Evolutionary conservation across 345 rosid genomes (phyloP).

Genomic region (Tarenaya hassleriana): DNA sequence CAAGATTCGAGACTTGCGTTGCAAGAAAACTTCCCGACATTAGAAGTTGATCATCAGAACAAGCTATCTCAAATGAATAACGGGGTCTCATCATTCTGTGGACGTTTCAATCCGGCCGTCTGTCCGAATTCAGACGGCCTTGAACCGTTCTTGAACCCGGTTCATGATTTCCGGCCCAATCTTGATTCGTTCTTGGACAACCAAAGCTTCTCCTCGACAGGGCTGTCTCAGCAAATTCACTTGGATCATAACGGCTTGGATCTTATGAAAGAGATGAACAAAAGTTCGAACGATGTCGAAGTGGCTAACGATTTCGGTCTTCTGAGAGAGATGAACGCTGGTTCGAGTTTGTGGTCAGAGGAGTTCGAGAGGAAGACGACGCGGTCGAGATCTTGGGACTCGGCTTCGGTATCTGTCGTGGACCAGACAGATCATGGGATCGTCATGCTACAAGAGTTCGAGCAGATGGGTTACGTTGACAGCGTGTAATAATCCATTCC

Average conservation of each 20-base stretch:
- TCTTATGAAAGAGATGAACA: too few species aligned
- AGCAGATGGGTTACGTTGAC: conserved; percentile 40
- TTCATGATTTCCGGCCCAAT: conserved; percentile 24
- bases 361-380: conserved; percentile 48
- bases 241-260: conserved; percentile 25
- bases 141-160: conserved; percentile 21
- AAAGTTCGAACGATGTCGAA: conserved; percentile 32
- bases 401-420: conserved; percentile 38
- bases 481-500: conserved; percentile 36
- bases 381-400: conserved; percentile 65
- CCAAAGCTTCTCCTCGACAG: background rate
- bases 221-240: conserved; percentile 23
- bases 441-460: conserved; percentile 53
- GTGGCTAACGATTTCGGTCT: conserved; percentile 46
- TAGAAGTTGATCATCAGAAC: conserved; percentile 5
- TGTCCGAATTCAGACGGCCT: conserved; percentile 13
- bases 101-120: background rate
- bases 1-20: conserved; percentile 21
- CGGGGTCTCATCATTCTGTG: conserved; percentile 23
- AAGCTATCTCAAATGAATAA: conserved; percentile 23
- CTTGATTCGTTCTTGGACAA: background rate
- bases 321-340: conserved; percentile 40
- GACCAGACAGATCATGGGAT: conserved; percentile 26
- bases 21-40: conserved; percentile 24
- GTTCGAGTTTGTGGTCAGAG: conserved; percentile 61